These are phyloP conservation scores for Lentinus tigrinus DNA, from an alignment of 768 basidiomycete species.

Conservation along the genomic window DNA sequence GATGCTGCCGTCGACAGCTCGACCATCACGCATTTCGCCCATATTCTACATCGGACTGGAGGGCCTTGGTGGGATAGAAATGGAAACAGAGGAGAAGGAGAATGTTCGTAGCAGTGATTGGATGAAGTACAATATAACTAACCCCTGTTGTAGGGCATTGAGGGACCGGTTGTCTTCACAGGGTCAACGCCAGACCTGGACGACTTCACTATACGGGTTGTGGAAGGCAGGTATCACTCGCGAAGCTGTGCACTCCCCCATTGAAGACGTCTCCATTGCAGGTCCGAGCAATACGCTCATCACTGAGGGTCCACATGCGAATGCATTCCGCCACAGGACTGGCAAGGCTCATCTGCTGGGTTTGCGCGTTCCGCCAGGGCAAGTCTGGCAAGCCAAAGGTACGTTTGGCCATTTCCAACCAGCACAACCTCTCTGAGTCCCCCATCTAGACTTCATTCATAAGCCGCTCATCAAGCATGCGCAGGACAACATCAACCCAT, in stretches of 20 bases:
- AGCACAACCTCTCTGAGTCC: not conserved
- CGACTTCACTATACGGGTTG: slow-evolving; percentile 76
- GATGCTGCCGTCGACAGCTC: slow-evolving; percentile 29
- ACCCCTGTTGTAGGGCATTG: slow-evolving; percentile 57
- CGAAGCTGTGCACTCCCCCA: not conserved
- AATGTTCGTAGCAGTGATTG: slow-evolving; percentile 50
- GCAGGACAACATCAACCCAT: slow-evolving; percentile 51
- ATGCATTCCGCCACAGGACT: slow-evolving; percentile 56
- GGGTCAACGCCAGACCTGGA: slow-evolving; percentile 80
- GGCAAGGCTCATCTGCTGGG: slow-evolving; percentile 76
- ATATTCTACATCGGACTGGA: slow-evolving; percentile 90
- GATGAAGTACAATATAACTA: slow-evolving; percentile 7
- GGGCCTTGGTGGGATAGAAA: slow-evolving; percentile 77
- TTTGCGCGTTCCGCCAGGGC: slow-evolving; percentile 54
- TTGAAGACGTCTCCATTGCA: not conserved
- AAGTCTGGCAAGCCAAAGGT: slow-evolving; percentile 89
- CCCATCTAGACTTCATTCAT: not conserved
- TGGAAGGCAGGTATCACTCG: slow-evolving; percentile 57
- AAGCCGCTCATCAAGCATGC: slow-evolving; percentile 51
- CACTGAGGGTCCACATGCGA: slow-evolving; percentile 53
- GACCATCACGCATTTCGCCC: slow-evolving; percentile 66
- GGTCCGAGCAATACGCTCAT: slow-evolving; percentile 59
- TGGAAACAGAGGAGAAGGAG: slow-evolving; percentile 75
- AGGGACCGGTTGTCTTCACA: slow-evolving; percentile 64
- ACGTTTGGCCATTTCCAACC: slow-evolving; percentile 4